Percentiles rank a stretch among this genome's conserved stretches.
These are phyloP conservation scores for Quercus cerris DNA, from an alignment of 306 rosid species.

Conservation along the genomic window DNA sequence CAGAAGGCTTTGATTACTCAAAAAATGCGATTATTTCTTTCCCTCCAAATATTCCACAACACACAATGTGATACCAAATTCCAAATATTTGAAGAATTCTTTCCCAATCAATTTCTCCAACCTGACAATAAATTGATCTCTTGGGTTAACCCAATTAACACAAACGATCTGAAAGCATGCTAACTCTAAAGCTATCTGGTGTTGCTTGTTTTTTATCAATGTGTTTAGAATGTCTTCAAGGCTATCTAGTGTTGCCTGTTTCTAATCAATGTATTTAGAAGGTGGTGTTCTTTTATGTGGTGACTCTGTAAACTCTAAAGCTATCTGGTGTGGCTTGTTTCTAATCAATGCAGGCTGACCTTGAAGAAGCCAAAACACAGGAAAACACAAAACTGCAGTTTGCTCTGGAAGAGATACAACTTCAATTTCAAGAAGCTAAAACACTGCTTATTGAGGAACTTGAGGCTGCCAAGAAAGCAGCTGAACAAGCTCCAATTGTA, in stretches of 20 bases:
- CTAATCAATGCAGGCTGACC: slow-evolving; percentile 43
- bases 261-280: slow-evolving; percentile 18
- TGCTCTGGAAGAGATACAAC: slow-evolving; percentile 54
- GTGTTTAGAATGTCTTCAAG: neutral
- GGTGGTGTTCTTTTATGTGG: too few species aligned
- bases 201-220: slow-evolving; percentile 24
- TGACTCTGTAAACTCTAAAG: too few species aligned
- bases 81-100: too few species aligned
- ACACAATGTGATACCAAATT: too few species aligned
- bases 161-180: neutral
- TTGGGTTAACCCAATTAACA: too few species aligned
- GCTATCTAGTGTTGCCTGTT: slow-evolving; percentile 18
- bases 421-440: slow-evolving; percentile 53
- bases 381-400: slow-evolving; percentile 66
- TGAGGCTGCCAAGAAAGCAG: slow-evolving; percentile 38
- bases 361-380: slow-evolving; percentile 70
- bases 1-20: too few species aligned
- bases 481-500: slow-evolving; percentile 32
- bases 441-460: slow-evolving; percentile 50
- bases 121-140: too few species aligned
- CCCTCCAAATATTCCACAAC: too few species aligned
- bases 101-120: too few species aligned
- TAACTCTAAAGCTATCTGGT: slow-evolving; percentile 1
- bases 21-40: too few species aligned
- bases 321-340: slow-evolving; percentile 20